These are phyloP conservation scores for Piper longum DNA, from an alignment of 164 flowering plant genomes.

Conservation along the genomic window DNA sequence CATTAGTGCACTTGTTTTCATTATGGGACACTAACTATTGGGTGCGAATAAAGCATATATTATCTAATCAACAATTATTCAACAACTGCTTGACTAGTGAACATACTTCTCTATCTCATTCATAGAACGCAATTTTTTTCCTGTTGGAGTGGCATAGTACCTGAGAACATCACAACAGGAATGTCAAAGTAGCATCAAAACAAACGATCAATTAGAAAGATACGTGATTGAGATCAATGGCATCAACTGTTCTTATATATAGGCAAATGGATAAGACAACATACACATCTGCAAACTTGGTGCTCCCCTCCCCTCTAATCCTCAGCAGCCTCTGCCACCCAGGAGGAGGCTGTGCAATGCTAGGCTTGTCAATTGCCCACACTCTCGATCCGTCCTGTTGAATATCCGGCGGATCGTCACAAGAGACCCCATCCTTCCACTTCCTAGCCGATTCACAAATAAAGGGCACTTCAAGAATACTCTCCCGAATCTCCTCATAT, in stretches of 20 bases:
- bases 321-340: constrained; percentile 77
- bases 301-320: constrained; percentile 82
- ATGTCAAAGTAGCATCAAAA: neutral
- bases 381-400: constrained; percentile 72
- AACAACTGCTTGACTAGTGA: neutral
- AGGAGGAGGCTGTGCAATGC: constrained; percentile 79
- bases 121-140: constrained; percentile 78
- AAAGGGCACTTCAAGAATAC: constrained; percentile 52
- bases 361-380: constrained; percentile 96
- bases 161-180: constrained; percentile 20
- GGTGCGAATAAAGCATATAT: too few relatives aligned
- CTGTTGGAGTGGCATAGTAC: constrained; percentile 72
- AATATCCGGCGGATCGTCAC: constrained; percentile 71
- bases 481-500: constrained; percentile 83
- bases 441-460: constrained; percentile 58
- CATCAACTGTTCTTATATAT: too few relatives aligned
- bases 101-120: constrained; percentile 66
- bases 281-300: constrained; percentile 90
- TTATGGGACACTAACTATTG: too few relatives aligned
- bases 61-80: too few relatives aligned
- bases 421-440: constrained; percentile 66
- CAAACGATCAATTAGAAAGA: too few relatives aligned
- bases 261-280: constrained; percentile 11
- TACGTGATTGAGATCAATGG: too few relatives aligned
- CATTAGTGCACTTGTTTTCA: too few relatives aligned